phyloP scores from a whole-genome alignment of 2,329 filamentous ascomycete genomes.

The Chalaropsis thielavioides region DNA sequence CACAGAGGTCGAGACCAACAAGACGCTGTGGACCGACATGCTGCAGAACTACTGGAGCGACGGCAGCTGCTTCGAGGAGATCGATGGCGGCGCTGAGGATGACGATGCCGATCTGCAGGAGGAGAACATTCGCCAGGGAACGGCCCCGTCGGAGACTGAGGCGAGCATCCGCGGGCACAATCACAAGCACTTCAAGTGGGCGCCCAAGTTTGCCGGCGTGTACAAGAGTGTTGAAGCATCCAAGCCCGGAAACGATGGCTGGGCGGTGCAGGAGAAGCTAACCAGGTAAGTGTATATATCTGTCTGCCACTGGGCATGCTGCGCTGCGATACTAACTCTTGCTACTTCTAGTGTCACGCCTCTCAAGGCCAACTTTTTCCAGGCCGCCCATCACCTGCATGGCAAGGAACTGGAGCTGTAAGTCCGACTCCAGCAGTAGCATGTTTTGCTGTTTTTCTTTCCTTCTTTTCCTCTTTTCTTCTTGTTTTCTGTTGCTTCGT shows the following conservation, averaged over 20 bases:
- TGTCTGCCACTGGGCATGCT: constrained; percentile 4
- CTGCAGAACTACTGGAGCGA: constrained; percentile 79
- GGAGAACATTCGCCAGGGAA: constrained; percentile 27
- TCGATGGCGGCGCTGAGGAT: constrained; percentile 50
- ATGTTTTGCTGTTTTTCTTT: constrained; percentile 7
- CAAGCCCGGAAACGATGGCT: constrained; percentile 75
- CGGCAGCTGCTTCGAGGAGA: constrained; percentile 76
- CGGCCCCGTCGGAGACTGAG: constrained; percentile 20
- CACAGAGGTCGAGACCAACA: constrained; percentile 54
- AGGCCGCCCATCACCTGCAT: constrained; percentile 46
- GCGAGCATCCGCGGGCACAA: constrained; percentile 37
- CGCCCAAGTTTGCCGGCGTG: constrained; percentile 73
- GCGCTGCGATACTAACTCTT: constrained; percentile 8
- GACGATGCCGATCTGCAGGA: constrained; percentile 49
- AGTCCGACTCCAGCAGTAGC: constrained; percentile 32
- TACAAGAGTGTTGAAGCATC: constrained; percentile 73
- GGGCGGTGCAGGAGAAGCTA: constrained; percentile 74
- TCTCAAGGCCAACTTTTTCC: constrained; percentile 84
- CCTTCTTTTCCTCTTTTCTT: constrained; percentile 11
- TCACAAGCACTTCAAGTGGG: constrained; percentile 92
- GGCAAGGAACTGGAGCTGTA: constrained; percentile 68
- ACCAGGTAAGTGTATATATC: constrained; percentile 49
- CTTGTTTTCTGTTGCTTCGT: background rate
- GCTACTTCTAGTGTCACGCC: constrained; percentile 57
- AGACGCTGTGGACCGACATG: constrained; percentile 71